Base-by-base conservation (phyloP, 768 basidiomycete genomes). In the Hygrophorus russula region DNA sequence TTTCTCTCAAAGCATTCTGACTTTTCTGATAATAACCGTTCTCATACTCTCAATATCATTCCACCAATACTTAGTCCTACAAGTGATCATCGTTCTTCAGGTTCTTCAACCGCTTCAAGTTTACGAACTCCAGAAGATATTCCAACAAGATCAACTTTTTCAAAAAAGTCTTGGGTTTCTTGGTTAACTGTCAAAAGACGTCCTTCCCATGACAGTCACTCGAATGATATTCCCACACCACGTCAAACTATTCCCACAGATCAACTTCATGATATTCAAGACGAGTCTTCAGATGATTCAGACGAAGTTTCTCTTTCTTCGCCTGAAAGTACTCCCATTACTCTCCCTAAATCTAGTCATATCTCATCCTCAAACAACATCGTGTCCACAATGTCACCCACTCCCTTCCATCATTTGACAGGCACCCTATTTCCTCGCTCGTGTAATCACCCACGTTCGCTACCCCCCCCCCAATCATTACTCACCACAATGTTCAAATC, bases 61-160 rank as follows among this genome's bases (percentile, higher is more conserved):
- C 49, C 42, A 44, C 55, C 27, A 56, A 56, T 49, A 54, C 15
- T 57, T 15, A 57, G 57, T n/a, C 58, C 65, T 37, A 54, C 57
- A 44, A 59, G 61, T 53, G 61, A 71, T 55, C 66, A 62, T 36
- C 61, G 65, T 11, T 79, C 79, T 10, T 73, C 73, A 4, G 69
- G 74, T 8, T 79, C 80, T 4, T 82, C 80, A n/a, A 72, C 70
- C 27, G 75, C 73, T 33, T 76, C 69, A 20, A 77, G 72, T 15
- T 58, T 77, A 30, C 76, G 69, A 44, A 80, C 79, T 5, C 78
- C 80, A 36, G 76, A 76, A 53, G 80, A 82, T 42, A 74, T 77
- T 46, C 54, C 56, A 48, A 55, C 55, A 48, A 58, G 59, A 13
- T n/a, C n/a, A n/a, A 58, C 56, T 2, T 53, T 53, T n/a, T 59